Evolutionary conservation across 163 green algal genomes (phyloP), one percentile per base, ranked within the genome.

Genomic region (Scenedesmus sp.): DNA sequence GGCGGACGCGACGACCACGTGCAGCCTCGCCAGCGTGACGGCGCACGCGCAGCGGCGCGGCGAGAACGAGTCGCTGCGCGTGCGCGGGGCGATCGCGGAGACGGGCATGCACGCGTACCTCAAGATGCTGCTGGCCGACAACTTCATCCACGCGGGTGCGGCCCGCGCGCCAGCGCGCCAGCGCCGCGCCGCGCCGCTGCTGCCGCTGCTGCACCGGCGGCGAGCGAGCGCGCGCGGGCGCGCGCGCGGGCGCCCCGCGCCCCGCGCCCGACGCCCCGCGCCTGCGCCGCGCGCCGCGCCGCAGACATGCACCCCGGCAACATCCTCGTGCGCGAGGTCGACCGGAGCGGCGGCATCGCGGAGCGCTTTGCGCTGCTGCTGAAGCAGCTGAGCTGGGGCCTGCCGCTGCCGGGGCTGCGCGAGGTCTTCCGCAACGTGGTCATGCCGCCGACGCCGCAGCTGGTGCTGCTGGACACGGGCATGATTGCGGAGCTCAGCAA

Each of bases 301-400:
- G 62, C 70, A 63, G 95, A 98, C 85, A 85, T 97, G 81, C 95
- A 98, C 87, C 95, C 96, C 17, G 96, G 96, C 57, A 99, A 99
- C 85, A 98, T 99, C 60, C 72, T 99, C 45, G 95, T 98, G 31
- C 75, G 73, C 45, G 76, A 85, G 76, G 75, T 78, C 14, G 67
- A 70, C 50, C 60, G 60, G 48, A 71, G 54, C 28, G 42, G 64
- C 34, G 56, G 63, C 36, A 71, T 76, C 47, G 56, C 44, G 18
- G 48, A 76, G 44, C 64, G 54, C 29, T 63, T 77, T 62, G 63
- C 54, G 36, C 36, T 63, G 45, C 33, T 72, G 56, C 45, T 76
- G 65, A 63, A 77, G 75, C 75, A 67, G 54, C 54, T 77, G 60
- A 77, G 67, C 56, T 77, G 44, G 53, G 70, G 44, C 34, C 54